Evolutionary conservation across 306 rosid genomes (phyloP).

Genomic region (Lotus japonicus): DNA sequence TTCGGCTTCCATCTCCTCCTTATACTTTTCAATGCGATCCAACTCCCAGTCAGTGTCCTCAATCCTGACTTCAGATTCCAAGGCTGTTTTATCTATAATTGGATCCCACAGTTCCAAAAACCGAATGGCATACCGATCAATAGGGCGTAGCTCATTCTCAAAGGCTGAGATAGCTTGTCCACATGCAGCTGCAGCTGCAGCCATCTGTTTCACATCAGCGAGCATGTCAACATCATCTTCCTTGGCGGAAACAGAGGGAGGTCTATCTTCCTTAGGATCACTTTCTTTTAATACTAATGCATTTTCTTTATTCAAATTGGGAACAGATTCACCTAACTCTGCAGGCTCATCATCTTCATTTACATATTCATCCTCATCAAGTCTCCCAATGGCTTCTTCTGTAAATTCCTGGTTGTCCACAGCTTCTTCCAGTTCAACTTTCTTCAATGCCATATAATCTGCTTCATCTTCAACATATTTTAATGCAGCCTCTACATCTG

Average conservation of each 20-base stretch:
- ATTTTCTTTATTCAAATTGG: conserved; percentile 53
- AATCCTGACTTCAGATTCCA: conserved; percentile 78
- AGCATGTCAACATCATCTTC: conserved; percentile 93
- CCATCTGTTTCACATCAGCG: conserved; percentile 94
- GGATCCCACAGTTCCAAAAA: conserved; percentile 98
- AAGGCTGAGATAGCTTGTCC: conserved; percentile 85
- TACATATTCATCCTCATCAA: conserved; percentile 87
- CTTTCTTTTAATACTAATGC: conserved; percentile 29
- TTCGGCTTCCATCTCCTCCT: conserved; percentile 99
- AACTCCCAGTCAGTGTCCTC: conserved; percentile 99
- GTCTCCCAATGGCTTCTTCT: conserved; percentile 87
- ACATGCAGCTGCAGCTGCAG: conserved; percentile 90
- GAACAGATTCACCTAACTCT: conserved; percentile 47
- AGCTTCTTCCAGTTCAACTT: conserved; percentile 93
- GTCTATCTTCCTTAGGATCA: conserved; percentile 59
- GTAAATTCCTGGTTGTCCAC: conserved; percentile 97
- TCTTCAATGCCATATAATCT: conserved; percentile 93
- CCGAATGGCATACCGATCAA: conserved; percentile 91
- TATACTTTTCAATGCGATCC: conserved; percentile 91
- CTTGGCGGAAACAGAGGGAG: conserved; percentile 35
- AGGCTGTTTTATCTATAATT: conserved; percentile 72
- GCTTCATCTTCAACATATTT: conserved; percentile 96
- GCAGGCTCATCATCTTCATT: conserved; percentile 85
- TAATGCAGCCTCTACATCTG: conserved; percentile 89
- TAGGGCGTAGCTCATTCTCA: conserved; percentile 83